Conservation (phyloP, 192 early-diverging fungal genomes). For the Coemansia sp. region DNA sequence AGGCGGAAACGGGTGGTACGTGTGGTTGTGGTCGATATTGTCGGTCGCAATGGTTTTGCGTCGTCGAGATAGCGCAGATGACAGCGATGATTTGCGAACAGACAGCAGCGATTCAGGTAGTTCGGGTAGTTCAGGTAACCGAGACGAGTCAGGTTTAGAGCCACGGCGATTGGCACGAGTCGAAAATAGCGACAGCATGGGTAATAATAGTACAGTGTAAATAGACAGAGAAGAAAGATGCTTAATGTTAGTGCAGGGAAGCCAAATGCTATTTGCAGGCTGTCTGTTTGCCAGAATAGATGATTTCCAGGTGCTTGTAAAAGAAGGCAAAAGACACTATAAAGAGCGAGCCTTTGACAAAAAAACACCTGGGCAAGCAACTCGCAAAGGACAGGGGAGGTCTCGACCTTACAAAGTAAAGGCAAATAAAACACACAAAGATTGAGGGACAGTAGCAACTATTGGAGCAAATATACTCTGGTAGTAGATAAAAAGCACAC, state of each 20-base stretch:
- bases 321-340: not conserved
- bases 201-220: not conserved
- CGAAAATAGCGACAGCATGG: constrained; percentile 40
- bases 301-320: not conserved
- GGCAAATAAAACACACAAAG: constrained; percentile 15
- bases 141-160: not conserved
- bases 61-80: constrained; percentile 1
- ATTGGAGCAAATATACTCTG: constrained; percentile 10
- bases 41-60: constrained; percentile 2
- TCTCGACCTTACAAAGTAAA: constrained; percentile 15
- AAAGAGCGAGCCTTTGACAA: not conserved
- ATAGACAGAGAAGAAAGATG: not conserved
- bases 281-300: not conserved
- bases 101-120: constrained; percentile 9
- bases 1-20: constrained; percentile 28
- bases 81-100: constrained; percentile 20
- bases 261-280: not conserved
- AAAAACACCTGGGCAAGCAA: not conserved
- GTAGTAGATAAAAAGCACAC: not conserved
- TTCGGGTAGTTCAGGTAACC: not conserved
- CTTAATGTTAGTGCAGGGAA: not conserved
- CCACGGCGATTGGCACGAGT: constrained; percentile 34
- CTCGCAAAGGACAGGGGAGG: constrained; percentile 9
- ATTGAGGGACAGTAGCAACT: constrained; percentile 19
- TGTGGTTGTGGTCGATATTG: constrained; percentile 10